Conservation (phyloP, 306 rosid species). For the Inga oerstediana region DNA sequence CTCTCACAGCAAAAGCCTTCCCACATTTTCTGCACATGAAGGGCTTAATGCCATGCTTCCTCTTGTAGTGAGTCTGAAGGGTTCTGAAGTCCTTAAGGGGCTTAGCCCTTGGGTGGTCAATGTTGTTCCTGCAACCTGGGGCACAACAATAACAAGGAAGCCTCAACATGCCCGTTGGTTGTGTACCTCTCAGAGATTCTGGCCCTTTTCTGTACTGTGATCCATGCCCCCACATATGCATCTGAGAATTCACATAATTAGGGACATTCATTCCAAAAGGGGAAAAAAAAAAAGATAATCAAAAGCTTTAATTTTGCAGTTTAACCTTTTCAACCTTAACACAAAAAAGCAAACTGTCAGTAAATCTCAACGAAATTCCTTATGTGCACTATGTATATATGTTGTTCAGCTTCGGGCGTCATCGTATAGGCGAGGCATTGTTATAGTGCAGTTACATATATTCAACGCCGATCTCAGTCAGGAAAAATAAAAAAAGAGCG, state of each 20-base stretch:
- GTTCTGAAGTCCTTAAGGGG: constrained; percentile 95
- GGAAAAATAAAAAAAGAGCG: neutral
- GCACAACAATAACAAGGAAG: constrained; percentile 97
- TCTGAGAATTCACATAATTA: constrained; percentile 45
- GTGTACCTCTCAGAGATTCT: constrained; percentile 92
- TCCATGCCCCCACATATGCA: constrained; percentile 99
- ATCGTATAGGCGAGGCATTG: neutral
- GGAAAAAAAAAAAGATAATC: neutral
- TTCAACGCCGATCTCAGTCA: neutral
- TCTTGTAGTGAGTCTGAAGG: constrained; percentile 94
- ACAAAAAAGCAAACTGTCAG: neutral
- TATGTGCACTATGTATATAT: neutral
- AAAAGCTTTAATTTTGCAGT: neutral
- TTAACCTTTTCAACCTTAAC: neutral
- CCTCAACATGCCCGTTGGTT: constrained; percentile 95
- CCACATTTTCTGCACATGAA: constrained; percentile 96
- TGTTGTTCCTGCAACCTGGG: constrained; percentile 94
- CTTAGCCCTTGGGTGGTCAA: constrained; percentile 89
- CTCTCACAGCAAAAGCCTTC: constrained; percentile 93
- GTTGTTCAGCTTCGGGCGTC: neutral
- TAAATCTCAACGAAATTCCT: constrained; percentile 1
- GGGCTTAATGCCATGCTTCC: constrained; percentile 95
- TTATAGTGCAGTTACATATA: neutral
- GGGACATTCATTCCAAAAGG: neutral
- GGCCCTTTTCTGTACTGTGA: constrained; percentile 98